Evolutionary conservation across 768 basidiomycete species (phyloP).

Genomic region (Calocera viscosa): DNA sequence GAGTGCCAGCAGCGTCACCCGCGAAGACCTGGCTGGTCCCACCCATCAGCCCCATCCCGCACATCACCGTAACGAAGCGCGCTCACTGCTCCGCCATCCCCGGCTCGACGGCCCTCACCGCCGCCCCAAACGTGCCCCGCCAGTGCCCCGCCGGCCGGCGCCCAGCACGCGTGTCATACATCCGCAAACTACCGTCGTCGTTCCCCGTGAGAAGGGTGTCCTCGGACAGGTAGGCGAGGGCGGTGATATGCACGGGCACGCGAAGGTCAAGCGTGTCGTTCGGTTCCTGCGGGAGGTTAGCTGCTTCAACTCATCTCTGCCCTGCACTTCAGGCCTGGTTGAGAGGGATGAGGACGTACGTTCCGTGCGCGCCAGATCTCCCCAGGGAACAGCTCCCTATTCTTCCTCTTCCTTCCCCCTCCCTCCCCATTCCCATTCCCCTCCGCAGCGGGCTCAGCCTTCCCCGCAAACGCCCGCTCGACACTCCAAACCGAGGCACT

Average conservation of each 20-base stretch:
- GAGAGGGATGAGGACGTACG: constrained; percentile 29
- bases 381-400: constrained; percentile 44
- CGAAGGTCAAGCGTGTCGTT: constrained; percentile 65
- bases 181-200: constrained; percentile 55
- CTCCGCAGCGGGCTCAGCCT: constrained; percentile 13
- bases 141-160: constrained; percentile 59
- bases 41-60: neutral
- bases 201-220: constrained; percentile 60
- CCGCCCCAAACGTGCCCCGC: constrained; percentile 25
- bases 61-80: neutral
- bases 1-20: neutral
- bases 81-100: neutral
- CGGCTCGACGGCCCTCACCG: neutral
- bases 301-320: too few relatives aligned
- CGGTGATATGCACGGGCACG: constrained; percentile 63
- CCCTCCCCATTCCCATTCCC: constrained; percentile 32
- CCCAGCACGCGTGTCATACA: constrained; percentile 63
- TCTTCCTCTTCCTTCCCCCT: constrained; percentile 38
- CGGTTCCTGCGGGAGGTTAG: constrained; percentile 36
- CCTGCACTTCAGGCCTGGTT: too few relatives aligned
- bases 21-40: neutral
- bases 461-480: constrained; percentile 40
- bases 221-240: constrained; percentile 45
- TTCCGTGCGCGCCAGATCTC: constrained; percentile 82
- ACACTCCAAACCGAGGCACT: constrained; percentile 71